These are phyloP conservation scores for Penicillium sp. DNA, from an alignment of 2,329 filamentous ascomycete species.

Conservation along the genomic window DNA sequence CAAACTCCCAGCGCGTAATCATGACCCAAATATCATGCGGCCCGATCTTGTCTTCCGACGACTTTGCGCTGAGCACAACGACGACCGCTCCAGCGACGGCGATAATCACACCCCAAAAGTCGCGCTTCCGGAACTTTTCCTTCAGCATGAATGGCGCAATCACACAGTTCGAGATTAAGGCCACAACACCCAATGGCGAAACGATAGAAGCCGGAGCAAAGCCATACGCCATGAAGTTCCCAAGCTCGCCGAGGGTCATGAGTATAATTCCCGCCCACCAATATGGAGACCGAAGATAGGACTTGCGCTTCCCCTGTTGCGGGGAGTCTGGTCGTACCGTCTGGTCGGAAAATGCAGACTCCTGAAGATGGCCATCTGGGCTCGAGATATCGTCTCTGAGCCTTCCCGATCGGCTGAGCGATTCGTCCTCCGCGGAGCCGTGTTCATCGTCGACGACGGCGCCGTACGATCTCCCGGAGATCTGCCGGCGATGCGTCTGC, in stretches of 20 bases:
- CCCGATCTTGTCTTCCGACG: conserved; percentile 86
- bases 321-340: conserved; percentile 45
- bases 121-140: conserved; percentile 81
- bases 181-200: conserved; percentile 94
- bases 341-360: conserved; percentile 46
- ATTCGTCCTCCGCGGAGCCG: conserved; percentile 24
- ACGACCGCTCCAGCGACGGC: conserved; percentile 87
- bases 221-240: conserved; percentile 96
- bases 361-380: conserved; percentile 38
- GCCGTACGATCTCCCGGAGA: conserved; percentile 47
- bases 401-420: conserved; percentile 25
- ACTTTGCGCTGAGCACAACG: conserved; percentile 88
- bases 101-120: conserved; percentile 86
- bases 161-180: conserved; percentile 93
- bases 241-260: conserved; percentile 90
- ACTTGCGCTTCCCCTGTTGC: conserved; percentile 58
- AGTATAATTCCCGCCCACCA: conserved; percentile 96
- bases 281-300: conserved; percentile 87
- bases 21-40: conserved; percentile 88
- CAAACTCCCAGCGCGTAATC: conserved; percentile 86
- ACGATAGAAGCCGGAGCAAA: conserved; percentile 98
- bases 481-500: conserved; percentile 37
- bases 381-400: conserved; percentile 46
- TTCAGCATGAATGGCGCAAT: conserved; percentile 95
- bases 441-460: conserved; percentile 37